Conservation (phyloP, 352 stramenopile genomes). For the Pythium periplocum region DNA sequence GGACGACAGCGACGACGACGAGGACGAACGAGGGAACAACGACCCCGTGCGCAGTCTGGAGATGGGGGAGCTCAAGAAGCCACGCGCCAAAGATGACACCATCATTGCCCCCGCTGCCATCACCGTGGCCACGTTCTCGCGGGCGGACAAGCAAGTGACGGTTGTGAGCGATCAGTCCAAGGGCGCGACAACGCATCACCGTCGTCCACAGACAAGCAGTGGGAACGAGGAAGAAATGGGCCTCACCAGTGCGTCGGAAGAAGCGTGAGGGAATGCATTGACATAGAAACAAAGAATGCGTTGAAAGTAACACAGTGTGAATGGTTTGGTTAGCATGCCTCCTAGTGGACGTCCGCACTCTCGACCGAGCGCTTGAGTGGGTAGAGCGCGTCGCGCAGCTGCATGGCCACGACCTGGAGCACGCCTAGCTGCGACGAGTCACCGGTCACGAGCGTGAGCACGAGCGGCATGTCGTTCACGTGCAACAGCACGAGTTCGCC, state of each 20-base stretch:
- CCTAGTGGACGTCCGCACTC: constrained; percentile 51
- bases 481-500: constrained; percentile 69
- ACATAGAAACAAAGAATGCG: no score
- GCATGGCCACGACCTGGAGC: constrained; percentile 44
- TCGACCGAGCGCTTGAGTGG: constrained; percentile 73
- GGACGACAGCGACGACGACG: constrained; percentile 21
- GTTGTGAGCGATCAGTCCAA: background rate
- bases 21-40: background rate
- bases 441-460: constrained; percentile 70
- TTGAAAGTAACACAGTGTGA: no score
- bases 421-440: constrained; percentile 55
- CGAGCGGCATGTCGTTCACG: constrained; percentile 69
- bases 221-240: constrained; percentile 5
- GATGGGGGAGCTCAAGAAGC: no score
- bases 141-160: background rate
- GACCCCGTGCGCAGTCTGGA: no score
- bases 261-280: no score
- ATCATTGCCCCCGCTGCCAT: constrained; percentile 10
- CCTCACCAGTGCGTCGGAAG: no score
- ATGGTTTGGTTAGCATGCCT: no score
- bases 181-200: constrained; percentile 12
- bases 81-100: background rate
- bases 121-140: constrained; percentile 12
- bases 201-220: constrained; percentile 14
- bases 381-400: constrained; percentile 53